Percentiles rank a stretch among this genome's conserved stretches.
These are phyloP conservation scores for Sparassis latifolia DNA, from an alignment of 1,284 basidiomycete species.

Conservation along the genomic window DNA sequence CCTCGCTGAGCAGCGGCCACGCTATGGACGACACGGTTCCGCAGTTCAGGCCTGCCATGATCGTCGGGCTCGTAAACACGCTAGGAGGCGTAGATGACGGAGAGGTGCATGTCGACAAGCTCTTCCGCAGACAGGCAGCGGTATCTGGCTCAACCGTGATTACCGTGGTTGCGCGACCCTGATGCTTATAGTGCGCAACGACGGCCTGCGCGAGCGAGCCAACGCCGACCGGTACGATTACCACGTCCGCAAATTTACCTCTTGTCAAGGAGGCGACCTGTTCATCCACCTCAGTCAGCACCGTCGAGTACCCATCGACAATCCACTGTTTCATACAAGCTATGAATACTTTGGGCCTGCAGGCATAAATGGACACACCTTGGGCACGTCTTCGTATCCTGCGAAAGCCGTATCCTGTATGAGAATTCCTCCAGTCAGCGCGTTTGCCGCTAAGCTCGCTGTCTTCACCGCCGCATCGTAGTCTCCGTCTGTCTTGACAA, in stretches of 20 bases:
- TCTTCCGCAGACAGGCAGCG: conserved; percentile 2
- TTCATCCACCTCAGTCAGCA: conserved; percentile 5
- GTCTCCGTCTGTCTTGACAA: conserved; percentile 3
- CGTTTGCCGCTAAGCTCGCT: background rate
- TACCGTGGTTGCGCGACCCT: background rate
- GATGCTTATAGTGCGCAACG: conserved; percentile 5
- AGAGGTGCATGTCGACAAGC: background rate
- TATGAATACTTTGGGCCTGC: background rate
- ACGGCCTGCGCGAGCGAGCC: conserved; percentile 8
- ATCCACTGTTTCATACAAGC: conserved; percentile 4
- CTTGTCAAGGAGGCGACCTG: conserved; percentile 1
- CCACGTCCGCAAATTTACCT: conserved; percentile 3
- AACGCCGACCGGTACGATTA: conserved; percentile 6
- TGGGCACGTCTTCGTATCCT: conserved; percentile 2
- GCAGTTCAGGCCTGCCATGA: conserved; percentile 8
- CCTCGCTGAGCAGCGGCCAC: conserved; percentile 4
- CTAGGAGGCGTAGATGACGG: background rate
- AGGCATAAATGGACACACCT: background rate
- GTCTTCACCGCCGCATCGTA: conserved; percentile 4
- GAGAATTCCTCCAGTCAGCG: background rate
- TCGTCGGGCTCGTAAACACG: conserved; percentile 2
- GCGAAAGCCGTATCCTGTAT: conserved; percentile 7
- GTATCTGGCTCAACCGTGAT: conserved; percentile 8
- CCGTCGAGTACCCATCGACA: conserved; percentile 8
- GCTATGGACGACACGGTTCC: conserved; percentile 5